A percentile compares a stretch with the other conserved stretches of the same genome.
Evolutionary conservation across 2,329 filamentous ascomycete species (phyloP).

Genomic region (Penicillium decumbens): DNA sequence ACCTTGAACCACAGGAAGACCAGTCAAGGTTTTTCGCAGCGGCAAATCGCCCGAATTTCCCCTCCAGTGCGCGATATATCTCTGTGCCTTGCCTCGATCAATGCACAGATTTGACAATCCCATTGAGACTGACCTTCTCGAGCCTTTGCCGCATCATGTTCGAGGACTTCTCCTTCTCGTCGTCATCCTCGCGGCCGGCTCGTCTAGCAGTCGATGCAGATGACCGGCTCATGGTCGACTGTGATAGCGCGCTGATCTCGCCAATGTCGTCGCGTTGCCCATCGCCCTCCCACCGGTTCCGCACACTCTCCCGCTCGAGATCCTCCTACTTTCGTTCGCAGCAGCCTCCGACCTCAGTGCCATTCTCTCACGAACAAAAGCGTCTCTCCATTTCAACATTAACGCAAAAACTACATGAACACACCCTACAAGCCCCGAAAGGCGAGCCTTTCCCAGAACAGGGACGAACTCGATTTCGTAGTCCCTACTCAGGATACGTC

Average conservation of each 20-base stretch:
- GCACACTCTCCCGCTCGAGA: constrained; percentile 29
- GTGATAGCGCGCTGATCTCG: constrained; percentile 37
- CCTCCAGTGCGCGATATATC: not conserved
- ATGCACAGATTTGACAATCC: constrained; percentile 3
- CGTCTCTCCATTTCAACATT: constrained; percentile 40
- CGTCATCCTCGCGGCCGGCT: constrained; percentile 31
- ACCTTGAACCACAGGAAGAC: constrained; percentile 1
- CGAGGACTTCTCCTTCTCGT: constrained; percentile 42
- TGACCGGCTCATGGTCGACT: constrained; percentile 34
- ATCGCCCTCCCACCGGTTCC: constrained; percentile 37
- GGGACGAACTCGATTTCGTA: constrained; percentile 18
- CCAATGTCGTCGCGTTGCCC: constrained; percentile 42
- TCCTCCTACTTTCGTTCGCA: constrained; percentile 35
- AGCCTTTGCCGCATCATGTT: constrained; percentile 30
- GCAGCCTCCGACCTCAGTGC: constrained; percentile 42
- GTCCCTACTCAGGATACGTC: constrained; percentile 27
- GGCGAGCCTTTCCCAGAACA: constrained; percentile 9
- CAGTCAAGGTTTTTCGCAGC: constrained; percentile 5
- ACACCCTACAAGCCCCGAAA: constrained; percentile 31
- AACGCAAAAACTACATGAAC: constrained; percentile 40
- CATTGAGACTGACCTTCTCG: not conserved
- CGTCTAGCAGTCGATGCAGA: constrained; percentile 31
- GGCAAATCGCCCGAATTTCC: constrained; percentile 7
- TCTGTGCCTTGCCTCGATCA: constrained; percentile 2
- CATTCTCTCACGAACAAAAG: constrained; percentile 38